Percentiles rank a stretch among this genome's conserved stretches.
Evolutionary conservation across 2,329 filamentous ascomycete species (phyloP).

Genomic region (Ceratocystis destructans): DNA sequence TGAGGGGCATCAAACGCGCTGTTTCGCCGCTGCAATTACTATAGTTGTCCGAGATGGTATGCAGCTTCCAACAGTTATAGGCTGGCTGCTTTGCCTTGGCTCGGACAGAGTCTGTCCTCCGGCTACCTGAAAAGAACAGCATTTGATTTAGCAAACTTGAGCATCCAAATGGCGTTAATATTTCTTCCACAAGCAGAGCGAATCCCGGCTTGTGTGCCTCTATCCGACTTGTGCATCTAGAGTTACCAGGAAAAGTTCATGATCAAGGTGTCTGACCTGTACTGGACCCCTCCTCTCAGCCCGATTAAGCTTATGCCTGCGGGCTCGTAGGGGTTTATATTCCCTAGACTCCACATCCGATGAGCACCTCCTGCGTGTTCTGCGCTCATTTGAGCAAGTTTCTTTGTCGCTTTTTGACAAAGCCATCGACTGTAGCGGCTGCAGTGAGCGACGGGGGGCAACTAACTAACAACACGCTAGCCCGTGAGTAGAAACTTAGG

Average conservation of each 20-base stretch:
- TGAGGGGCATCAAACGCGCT: neutral
- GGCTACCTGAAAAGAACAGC: neutral
- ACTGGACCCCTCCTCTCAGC: neutral
- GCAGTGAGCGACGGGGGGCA: neutral
- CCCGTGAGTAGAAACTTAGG: neutral
- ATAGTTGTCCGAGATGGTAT: neutral
- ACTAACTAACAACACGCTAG: neutral
- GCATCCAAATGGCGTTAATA: neutral
- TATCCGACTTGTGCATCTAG: too few species aligned
- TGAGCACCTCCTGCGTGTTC: neutral
- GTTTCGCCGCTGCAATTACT: neutral
- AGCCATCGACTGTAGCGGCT: neutral
- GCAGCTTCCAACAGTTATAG: neutral
- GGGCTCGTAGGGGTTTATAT: neutral
- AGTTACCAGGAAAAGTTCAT: neutral
- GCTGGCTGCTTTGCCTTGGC: neutral
- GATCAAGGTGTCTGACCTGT: neutral
- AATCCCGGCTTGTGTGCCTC: too few species aligned
- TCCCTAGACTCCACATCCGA: neutral
- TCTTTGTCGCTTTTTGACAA: neutral
- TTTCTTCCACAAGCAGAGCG: too few species aligned
- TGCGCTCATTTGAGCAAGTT: conserved; percentile 14
- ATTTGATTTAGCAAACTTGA: neutral
- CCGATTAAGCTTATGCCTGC: neutral
- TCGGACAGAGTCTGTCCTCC: neutral